These are phyloP conservation scores for Cotoneaster glaucophyllus DNA, from an alignment of 306 rosid genomes.

Conservation along the genomic window DNA sequence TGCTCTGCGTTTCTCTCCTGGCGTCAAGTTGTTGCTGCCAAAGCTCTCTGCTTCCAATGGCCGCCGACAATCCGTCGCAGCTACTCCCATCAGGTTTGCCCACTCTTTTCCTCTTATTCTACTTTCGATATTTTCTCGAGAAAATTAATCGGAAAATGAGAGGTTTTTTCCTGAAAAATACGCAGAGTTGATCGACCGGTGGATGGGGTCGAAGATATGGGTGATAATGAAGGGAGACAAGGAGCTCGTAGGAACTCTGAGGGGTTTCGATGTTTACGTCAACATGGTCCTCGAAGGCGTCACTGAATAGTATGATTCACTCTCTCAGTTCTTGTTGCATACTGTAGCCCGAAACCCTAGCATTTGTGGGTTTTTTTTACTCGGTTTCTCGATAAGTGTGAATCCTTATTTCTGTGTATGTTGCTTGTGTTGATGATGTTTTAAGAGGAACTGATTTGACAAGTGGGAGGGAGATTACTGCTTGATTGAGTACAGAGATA, in stretches of 20 bases:
- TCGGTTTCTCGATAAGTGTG: background rate
- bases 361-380: background rate
- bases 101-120: background rate
- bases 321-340: too few species aligned
- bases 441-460: constrained; percentile 50
- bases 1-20: too few species aligned
- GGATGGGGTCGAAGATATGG: constrained; percentile 96
- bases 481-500: constrained; percentile 67
- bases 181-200: constrained; percentile 92
- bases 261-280: constrained; percentile 89
- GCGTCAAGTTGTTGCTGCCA: background rate
- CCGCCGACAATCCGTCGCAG: constrained; percentile 92
- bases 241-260: constrained; percentile 93
- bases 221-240: constrained; percentile 98
- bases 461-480: constrained; percentile 50
- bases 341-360: constrained; percentile 5
- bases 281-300: constrained; percentile 98
- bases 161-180: constrained; percentile 12
- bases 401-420: background rate
- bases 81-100: constrained; percentile 76
- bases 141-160: background rate
- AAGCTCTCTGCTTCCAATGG: constrained; percentile 32
- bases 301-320: constrained; percentile 70
- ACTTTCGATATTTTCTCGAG: background rate
- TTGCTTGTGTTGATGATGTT: too few species aligned